Percentiles rank a stretch among this genome's conserved stretches.
Conservation (phyloP, 257 asterid genomes). For the Lycium ferocissimum region DNA sequence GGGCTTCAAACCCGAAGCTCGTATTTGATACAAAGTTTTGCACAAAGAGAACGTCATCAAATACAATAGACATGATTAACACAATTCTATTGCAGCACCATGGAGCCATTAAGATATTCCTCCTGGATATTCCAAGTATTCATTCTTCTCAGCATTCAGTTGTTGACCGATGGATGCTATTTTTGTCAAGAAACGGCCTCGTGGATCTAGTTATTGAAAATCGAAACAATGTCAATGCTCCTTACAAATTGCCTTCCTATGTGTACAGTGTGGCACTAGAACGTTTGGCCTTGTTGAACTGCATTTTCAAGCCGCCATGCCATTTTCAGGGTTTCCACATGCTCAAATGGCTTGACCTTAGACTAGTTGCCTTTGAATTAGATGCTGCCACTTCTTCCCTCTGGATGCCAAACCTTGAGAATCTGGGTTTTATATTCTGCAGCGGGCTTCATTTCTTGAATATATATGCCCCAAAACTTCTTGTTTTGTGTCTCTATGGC, state of each 20-base stretch:
- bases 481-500: fast-evolving
- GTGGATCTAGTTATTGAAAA: neutral
- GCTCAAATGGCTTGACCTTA: neutral
- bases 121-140: neutral
- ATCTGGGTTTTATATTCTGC: neutral
- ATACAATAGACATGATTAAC: too few species aligned
- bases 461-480: slow-evolving; percentile 7
- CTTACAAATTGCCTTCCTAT: neutral
- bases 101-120: neutral
- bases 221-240: neutral
- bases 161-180: neutral
- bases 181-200: neutral
- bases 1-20: too few species aligned
- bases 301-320: neutral
- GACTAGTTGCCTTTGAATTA: neutral
- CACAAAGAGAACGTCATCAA: too few species aligned
- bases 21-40: too few species aligned
- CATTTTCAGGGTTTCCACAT: neutral
- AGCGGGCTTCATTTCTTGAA: neutral
- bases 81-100: neutral
- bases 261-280: neutral
- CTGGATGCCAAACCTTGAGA: neutral
- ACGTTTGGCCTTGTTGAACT: neutral
- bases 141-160: neutral
- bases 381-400: neutral